Percentiles rank a stretch among this genome's conserved stretches.
Evolutionary conservation across 2,329 filamentous ascomycete species (phyloP).

Genomic region (Talaromyces sp.): DNA sequence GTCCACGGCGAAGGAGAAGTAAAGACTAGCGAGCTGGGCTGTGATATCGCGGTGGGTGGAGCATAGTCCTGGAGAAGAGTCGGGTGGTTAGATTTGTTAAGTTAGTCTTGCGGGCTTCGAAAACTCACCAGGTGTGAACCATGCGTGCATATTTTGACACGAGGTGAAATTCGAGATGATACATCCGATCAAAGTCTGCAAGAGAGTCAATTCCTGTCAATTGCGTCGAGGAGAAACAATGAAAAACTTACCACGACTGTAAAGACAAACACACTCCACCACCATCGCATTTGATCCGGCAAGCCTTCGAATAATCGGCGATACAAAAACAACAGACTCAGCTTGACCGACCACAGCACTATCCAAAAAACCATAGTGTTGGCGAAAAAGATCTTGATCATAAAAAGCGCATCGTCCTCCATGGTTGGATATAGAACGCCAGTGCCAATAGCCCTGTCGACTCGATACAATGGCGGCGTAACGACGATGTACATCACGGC

Average conservation of each 20-base stretch:
- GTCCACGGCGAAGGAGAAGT: slow-evolving; percentile 31
- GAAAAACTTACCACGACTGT: slow-evolving; percentile 24
- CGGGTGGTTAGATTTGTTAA: background rate
- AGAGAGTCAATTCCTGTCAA: background rate
- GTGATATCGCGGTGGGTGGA: slow-evolving; percentile 20
- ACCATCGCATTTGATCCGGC: slow-evolving; percentile 27
- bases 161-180: slow-evolving; percentile 30
- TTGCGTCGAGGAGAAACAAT: background rate
- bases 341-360: slow-evolving; percentile 37
- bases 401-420: slow-evolving; percentile 22
- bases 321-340: slow-evolving; percentile 36
- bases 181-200: slow-evolving; percentile 32
- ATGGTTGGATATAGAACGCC: slow-evolving; percentile 23
- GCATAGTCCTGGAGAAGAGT: slow-evolving; percentile 17
- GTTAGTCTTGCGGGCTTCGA: background rate
- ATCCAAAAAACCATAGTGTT: slow-evolving; percentile 35
- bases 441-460: slow-evolving; percentile 18
- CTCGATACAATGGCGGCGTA: slow-evolving; percentile 27
- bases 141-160: slow-evolving; percentile 30
- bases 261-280: slow-evolving; percentile 32
- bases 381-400: slow-evolving; percentile 35
- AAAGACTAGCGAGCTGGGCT: slow-evolving; percentile 28
- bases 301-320: slow-evolving; percentile 30
- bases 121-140: slow-evolving; percentile 23
- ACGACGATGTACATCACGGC: slow-evolving; percentile 30